phyloP scores from a whole-genome alignment of 306 rosid species.

The Lablab purpureus region DNA sequence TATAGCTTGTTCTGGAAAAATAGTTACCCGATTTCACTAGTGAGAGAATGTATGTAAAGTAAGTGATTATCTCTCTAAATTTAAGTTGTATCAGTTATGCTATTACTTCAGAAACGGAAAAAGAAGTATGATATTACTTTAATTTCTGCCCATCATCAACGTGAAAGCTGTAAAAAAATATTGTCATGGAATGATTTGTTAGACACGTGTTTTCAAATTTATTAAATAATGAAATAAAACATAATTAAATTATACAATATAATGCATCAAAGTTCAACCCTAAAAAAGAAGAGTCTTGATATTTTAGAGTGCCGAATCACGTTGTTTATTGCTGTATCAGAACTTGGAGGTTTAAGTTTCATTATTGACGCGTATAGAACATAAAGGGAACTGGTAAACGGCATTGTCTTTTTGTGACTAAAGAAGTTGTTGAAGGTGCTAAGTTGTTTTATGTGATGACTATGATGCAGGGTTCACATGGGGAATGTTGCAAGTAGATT shows the following conservation, averaged over 20 bases:
- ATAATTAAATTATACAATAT: background rate
- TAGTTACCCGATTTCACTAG: background rate
- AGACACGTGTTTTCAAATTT: background rate
- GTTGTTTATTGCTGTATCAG: background rate
- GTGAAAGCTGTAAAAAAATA: too few relatives aligned
- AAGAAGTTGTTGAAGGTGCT: slow-evolving; percentile 14
- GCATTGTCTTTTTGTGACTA: background rate
- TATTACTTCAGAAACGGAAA: too few relatives aligned
- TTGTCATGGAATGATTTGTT: background rate
- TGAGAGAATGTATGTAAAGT: background rate
- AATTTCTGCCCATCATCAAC: too few relatives aligned
- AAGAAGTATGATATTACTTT: too few relatives aligned
- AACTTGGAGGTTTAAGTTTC: background rate
- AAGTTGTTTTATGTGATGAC: background rate
- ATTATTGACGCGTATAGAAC: background rate
- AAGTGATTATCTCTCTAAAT: too few relatives aligned
- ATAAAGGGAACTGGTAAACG: background rate
- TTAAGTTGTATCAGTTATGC: too few relatives aligned
- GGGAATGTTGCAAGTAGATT: slow-evolving; percentile 65
- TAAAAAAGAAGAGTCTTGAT: background rate
- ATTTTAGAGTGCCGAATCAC: background rate
- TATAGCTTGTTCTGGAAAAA: background rate
- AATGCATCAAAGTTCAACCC: background rate
- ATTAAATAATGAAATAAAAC: background rate
- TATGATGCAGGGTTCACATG: slow-evolving; percentile 53